Base-by-base conservation (phyloP, 106 monocot genomes). In the Platanthera guangdongensis region DNA sequence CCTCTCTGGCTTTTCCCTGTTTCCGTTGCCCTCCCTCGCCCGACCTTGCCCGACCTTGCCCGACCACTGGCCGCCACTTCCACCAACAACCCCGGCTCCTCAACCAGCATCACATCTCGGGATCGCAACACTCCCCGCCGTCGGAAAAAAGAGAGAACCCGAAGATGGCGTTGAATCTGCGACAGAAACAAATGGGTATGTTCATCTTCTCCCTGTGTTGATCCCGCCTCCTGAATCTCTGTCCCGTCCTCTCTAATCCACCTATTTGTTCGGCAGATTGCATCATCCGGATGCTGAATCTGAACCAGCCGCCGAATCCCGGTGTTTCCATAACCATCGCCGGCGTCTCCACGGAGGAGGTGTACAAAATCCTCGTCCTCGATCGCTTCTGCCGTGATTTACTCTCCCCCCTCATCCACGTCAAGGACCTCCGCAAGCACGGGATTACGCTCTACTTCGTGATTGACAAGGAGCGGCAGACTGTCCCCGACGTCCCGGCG, bases 311-410 rank as follows among this genome's bases (percentile, higher is more conserved):
- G 18, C 62, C 82, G 46, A 62, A 71, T 78, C 8, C 82, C 28
- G 30, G 79, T 63, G 54, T 47, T 53, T 55, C 82, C 45, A 69
- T 54, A 12, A 14, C 49, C 16, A 47, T 63, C 80, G 22, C 77
- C 57, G 64, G 25, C 75, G 48, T 68, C 25, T 10, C 28, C 60
- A 55, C 62, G 63, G 75, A 77, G 50, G 84, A 86, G 51, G 85
- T 85, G 45, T 97, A 93, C 89, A 97, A 97, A 83, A 87, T 97
- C 80, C 86, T 93, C 48, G 79, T 97, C 74, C 86, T 93, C 73
- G 96, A 97, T 57, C 77, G 76, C 70, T 88, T 91, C 87, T 93
- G 93, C 75, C 81, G 87, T 45, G 85, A 86, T 57, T 57, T 97
- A 65, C 90, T 97, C 62, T 87, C 93, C 18, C 93, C 96, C 16